These are phyloP conservation scores for Eucalyptus albens DNA, from an alignment of 345 rosid species.

Conservation along the genomic window DNA sequence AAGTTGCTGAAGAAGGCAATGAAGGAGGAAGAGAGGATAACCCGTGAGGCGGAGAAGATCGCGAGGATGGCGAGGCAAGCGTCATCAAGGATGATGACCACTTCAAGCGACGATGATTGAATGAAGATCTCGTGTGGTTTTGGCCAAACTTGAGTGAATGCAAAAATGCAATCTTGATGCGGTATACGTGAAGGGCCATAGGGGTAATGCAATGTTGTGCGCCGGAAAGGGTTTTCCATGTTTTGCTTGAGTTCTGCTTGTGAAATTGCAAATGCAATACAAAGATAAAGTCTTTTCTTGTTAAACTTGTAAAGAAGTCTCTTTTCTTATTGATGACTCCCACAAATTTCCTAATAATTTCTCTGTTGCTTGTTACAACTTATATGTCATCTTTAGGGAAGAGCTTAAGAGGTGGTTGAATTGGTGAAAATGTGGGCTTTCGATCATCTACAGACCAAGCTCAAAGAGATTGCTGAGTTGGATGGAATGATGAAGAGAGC, in stretches of 20 bases:
- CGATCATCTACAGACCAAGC: neutral
- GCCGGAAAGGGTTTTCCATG: neutral
- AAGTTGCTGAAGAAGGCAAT: conserved; percentile 50
- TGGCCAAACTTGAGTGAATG: neutral
- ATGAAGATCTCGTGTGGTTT: neutral
- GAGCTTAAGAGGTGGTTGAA: neutral
- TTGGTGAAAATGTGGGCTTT: neutral
- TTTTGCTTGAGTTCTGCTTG: neutral
- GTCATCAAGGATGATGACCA: conserved; percentile 19
- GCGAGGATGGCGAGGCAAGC: conserved; percentile 59
- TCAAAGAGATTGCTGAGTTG: neutral
- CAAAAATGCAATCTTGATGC: neutral
- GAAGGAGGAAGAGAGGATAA: conserved; percentile 46
- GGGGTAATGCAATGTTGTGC: neutral
- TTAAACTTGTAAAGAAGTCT: neutral
- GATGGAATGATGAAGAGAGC: neutral
- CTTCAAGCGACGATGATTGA: neutral
- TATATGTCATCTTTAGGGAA: neutral
- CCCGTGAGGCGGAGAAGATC: conserved; percentile 58
- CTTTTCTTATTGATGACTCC: neutral
- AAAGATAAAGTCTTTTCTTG: neutral
- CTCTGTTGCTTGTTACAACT: neutral
- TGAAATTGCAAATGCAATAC: neutral
- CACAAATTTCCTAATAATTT: neutral
- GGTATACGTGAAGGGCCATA: neutral